Evolutionary conservation across 2,329 filamentous ascomycete species (phyloP).

Genomic region (Apiospora phragmitis): DNA sequence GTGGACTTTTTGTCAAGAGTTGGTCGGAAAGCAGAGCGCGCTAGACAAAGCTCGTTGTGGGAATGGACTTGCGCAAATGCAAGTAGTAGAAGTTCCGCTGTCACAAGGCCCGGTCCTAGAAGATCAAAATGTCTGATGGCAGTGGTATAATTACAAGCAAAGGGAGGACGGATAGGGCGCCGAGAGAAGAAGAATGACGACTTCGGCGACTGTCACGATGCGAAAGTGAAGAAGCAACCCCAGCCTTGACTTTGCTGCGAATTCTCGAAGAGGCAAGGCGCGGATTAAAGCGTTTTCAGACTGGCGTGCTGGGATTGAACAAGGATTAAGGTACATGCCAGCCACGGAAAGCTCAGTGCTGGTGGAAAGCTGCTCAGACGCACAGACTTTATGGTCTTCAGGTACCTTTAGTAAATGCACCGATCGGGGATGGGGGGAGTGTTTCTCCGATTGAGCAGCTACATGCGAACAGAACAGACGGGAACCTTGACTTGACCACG

Average conservation of each 20-base stretch:
- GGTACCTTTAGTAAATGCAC: neutral
- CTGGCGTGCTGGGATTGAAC: neutral
- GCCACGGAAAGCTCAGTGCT: neutral
- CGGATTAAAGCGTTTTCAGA: conserved; percentile 7
- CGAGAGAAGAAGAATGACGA: neutral
- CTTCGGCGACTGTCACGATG: neutral
- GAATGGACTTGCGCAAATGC: neutral
- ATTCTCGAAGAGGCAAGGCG: conserved; percentile 6
- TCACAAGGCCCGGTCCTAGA: neutral
- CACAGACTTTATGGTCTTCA: neutral
- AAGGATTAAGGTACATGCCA: conserved; percentile 8
- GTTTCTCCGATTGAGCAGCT: neutral
- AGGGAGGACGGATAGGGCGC: neutral
- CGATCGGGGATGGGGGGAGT: neutral
- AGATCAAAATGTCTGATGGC: neutral
- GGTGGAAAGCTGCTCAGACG: neutral
- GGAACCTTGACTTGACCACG: neutral
- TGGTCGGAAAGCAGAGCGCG: neutral
- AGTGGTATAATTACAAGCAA: conserved; percentile 1
- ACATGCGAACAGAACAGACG: too few relatives aligned
- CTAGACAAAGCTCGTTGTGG: neutral
- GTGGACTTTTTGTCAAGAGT: neutral
- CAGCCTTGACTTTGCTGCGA: neutral
- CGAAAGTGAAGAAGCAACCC: conserved; percentile 4
- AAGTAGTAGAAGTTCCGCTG: neutral